A percentile compares a stretch with the other conserved stretches of the same genome.
phyloP scores from a whole-genome alignment of 2,329 filamentous ascomycete genomes.

The Chrysoporthe deuterocubensis region DNA sequence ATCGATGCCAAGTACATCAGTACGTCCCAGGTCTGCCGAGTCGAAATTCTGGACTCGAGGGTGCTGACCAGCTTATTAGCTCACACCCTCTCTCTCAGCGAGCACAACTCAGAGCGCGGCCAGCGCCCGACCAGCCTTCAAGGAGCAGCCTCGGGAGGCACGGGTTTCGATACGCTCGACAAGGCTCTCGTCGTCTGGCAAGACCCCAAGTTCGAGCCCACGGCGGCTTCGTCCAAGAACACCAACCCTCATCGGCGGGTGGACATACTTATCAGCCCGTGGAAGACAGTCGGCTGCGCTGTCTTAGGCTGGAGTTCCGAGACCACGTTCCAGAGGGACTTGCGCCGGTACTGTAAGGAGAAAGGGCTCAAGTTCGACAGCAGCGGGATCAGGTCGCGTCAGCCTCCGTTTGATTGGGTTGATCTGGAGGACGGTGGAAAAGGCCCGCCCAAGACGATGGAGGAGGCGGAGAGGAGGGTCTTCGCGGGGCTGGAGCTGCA shows the following conservation, averaged over 20 bases:
- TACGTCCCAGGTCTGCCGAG: not conserved
- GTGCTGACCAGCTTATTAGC: constrained; percentile 38
- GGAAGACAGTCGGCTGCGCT: constrained; percentile 87
- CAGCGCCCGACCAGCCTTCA: constrained; percentile 64
- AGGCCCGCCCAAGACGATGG: constrained; percentile 62
- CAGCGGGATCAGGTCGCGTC: constrained; percentile 75
- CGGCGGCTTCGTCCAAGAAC: constrained; percentile 56
- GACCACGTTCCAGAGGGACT: constrained; percentile 86
- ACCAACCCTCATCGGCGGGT: constrained; percentile 80
- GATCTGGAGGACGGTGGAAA: constrained; percentile 65
- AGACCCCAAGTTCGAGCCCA: constrained; percentile 55
- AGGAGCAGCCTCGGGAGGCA: constrained; percentile 43
- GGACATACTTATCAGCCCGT: constrained; percentile 89
- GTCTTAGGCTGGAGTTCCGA: constrained; percentile 87
- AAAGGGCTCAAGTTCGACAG: constrained; percentile 87
- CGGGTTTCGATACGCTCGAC: constrained; percentile 85
- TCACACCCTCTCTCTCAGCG: constrained; percentile 75
- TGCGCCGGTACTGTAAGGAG: constrained; percentile 78
- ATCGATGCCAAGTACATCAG: constrained; percentile 72
- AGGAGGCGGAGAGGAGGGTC: constrained; percentile 77
- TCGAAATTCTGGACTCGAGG: not conserved
- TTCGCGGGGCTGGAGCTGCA: constrained; percentile 76
- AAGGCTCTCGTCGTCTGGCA: constrained; percentile 96
- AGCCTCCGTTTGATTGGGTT: constrained; percentile 58
- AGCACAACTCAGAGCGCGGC: constrained; percentile 71